Evolutionary conservation across 2,329 filamentous ascomycete species (phyloP).

Genomic region (Fonsecaea pugnacius): DNA sequence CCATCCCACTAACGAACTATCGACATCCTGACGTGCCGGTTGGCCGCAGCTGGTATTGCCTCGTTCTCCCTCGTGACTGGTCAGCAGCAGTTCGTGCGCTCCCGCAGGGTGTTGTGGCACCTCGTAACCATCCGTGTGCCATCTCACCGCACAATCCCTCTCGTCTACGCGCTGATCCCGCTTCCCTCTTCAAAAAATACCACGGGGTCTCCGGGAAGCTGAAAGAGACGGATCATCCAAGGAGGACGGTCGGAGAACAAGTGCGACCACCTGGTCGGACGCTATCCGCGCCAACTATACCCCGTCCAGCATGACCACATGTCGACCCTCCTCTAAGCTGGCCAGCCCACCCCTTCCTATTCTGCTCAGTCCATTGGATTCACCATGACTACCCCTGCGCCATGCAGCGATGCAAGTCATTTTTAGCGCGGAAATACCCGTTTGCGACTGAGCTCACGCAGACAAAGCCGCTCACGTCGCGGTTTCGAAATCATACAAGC

Average conservation of each 20-base stretch:
- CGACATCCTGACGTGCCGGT: conserved; percentile 23
- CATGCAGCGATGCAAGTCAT: conserved; percentile 35
- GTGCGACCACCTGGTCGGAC: conserved; percentile 4
- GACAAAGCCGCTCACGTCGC: conserved; percentile 8
- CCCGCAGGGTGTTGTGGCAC: conserved; percentile 9
- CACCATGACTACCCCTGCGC: conserved; percentile 32
- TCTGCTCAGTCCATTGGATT: conserved; percentile 15
- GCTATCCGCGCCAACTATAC: conserved; percentile 8
- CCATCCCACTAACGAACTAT: conserved; percentile 11
- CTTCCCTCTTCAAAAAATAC: neutral
- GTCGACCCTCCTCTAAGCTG: neutral
- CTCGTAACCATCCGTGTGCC: neutral
- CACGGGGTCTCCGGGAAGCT: neutral
- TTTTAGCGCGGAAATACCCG: conserved; percentile 22
- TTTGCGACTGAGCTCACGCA: conserved; percentile 4
- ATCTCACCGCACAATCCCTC: conserved; percentile 25
- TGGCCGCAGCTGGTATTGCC: conserved; percentile 19
- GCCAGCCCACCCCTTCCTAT: conserved; percentile 9
- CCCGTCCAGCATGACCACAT: neutral
- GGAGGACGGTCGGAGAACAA: conserved; percentile 1
- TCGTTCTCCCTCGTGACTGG: conserved; percentile 23
- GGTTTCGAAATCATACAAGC: conserved; percentile 24
- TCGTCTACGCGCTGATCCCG: neutral
- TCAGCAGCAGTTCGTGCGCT: conserved; percentile 10
- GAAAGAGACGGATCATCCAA: neutral